Conservation (phyloP, 2,329 filamentous ascomycete species). For the Fusarium veterinarium region DNA sequence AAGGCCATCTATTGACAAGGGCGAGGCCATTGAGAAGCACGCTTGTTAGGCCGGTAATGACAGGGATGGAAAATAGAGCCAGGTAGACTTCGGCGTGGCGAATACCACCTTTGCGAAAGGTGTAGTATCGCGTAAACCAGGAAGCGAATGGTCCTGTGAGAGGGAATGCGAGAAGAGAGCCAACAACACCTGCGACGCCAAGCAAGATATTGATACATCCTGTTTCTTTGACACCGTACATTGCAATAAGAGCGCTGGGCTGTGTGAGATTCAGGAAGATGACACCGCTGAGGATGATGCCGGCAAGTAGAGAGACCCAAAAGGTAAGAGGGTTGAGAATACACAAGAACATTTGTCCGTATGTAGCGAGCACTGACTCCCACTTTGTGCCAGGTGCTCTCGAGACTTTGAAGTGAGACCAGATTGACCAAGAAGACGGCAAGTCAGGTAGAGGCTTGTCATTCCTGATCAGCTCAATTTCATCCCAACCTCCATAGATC, state of each 20-base stretch:
- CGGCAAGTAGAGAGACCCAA: constrained; percentile 32
- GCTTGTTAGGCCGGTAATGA: background rate
- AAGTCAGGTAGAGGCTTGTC: constrained; percentile 16
- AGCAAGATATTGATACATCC: background rate
- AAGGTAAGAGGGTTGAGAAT: constrained; percentile 37
- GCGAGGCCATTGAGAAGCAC: constrained; percentile 23
- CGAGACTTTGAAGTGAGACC: constrained; percentile 3
- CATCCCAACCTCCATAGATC: constrained; percentile 22
- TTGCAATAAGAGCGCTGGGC: background rate
- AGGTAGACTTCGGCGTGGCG: constrained; percentile 33
- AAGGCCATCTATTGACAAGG: constrained; percentile 6
- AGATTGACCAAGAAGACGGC: background rate
- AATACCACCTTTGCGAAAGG: constrained; percentile 17
- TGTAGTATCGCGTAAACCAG: constrained; percentile 24
- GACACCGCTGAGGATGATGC: constrained; percentile 25
- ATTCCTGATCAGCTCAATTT: background rate
- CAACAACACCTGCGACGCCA: background rate
- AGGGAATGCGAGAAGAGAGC: constrained; percentile 16
- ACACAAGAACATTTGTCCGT: constrained; percentile 35
- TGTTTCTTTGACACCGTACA: fast-evolving
- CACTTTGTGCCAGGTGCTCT: constrained; percentile 19
- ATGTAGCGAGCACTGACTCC: constrained; percentile 16
- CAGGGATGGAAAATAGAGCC: constrained; percentile 5
- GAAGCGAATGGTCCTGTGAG: constrained; percentile 13
- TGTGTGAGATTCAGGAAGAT: constrained; percentile 27